Base-by-base conservation (phyloP, 2,329 filamentous ascomycete species). In the Cordyceps tenuipes region DNA sequence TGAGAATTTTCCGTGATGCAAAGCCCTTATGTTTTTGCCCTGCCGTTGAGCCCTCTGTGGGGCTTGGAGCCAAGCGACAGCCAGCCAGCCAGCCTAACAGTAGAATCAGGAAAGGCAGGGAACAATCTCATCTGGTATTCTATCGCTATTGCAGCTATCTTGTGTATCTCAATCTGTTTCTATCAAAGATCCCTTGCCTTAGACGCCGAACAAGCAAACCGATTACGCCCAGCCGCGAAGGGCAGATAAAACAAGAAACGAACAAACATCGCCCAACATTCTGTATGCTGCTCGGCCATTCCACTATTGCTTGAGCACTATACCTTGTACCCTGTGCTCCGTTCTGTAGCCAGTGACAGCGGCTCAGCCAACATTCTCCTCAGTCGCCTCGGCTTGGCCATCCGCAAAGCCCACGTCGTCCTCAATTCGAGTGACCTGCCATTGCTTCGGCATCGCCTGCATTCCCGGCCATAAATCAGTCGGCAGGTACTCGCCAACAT, bases 401-500 rank as follows among this genome's bases (percentile, higher is more conserved):
- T 19, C 43, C 41, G n/a, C 41, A 7, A 15, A 41, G 51, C 64
- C 53, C 1, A 60, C 54, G 23, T 64, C 66, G 19, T 67, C 65
- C 17, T 69, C 67, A 0, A 77, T 69, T 0, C 74, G 72, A 2
- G 78, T 70, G 2, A 84, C 73, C 43, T 78, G 76, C 77, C 79
- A 83, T 59, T 73, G 77, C 62, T 73, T 77, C 65, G 82, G 82
- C 29, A 78, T 80, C n/a, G 76, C 80, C 63, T 82, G 82, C 71
- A 94, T 82, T 1, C 87, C 89, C 0, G 86, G 86, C 91, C 91
- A 97, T 23, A 97, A 83, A 70, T 97, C 91, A 0, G 87, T 86
- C 0, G 94, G 94, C 12, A 99, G 74, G 69, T 86, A 96, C 64
- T 95, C 90, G 8, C 91, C 92, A 13, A 94, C 87, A 48, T 96